These are phyloP conservation scores for Ceratobasidium sp. DNA, from an alignment of 1,284 basidiomycete genomes.

Conservation along the genomic window DNA sequence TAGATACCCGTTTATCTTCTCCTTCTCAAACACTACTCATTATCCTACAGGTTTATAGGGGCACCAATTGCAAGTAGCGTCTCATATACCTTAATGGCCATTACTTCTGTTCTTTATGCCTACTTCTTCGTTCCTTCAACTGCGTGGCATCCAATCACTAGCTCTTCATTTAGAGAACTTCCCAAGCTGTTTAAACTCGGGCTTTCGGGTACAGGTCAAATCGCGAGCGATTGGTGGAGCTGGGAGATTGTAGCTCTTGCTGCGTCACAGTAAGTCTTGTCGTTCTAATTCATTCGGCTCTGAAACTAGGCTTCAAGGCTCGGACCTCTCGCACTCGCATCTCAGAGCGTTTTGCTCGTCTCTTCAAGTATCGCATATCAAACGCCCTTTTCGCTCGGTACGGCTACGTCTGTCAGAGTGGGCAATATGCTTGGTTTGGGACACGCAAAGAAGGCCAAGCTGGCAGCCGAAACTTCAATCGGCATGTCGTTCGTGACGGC, in stretches of 20 bases:
- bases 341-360: conserved; percentile 81
- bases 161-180: conserved; percentile 71
- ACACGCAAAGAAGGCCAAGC: conserved; percentile 68
- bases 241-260: conserved; percentile 79
- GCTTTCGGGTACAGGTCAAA: conserved; percentile 76
- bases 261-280: conserved; percentile 22
- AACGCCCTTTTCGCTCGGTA: conserved; percentile 63
- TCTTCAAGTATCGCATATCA: conserved; percentile 72
- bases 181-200: conserved; percentile 84
- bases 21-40: not conserved
- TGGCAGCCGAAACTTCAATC: conserved; percentile 74
- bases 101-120: conserved; percentile 79
- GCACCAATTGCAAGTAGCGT: conserved; percentile 92
- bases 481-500: conserved; percentile 69
- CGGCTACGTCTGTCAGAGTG: conserved; percentile 81
- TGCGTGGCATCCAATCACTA: conserved; percentile 87
- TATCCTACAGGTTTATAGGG: conserved; percentile 85
- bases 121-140: conserved; percentile 79
- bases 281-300: not conserved
- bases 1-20: not conserved
- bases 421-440: conserved; percentile 79
- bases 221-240: conserved; percentile 83
- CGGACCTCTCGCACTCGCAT: conserved; percentile 74
- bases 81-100: conserved; percentile 86
- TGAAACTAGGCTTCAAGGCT: conserved; percentile 57